These are phyloP conservation scores for Botrytis galanthina DNA, from an alignment of 2,329 filamentous ascomycete genomes.

Conservation along the genomic window DNA sequence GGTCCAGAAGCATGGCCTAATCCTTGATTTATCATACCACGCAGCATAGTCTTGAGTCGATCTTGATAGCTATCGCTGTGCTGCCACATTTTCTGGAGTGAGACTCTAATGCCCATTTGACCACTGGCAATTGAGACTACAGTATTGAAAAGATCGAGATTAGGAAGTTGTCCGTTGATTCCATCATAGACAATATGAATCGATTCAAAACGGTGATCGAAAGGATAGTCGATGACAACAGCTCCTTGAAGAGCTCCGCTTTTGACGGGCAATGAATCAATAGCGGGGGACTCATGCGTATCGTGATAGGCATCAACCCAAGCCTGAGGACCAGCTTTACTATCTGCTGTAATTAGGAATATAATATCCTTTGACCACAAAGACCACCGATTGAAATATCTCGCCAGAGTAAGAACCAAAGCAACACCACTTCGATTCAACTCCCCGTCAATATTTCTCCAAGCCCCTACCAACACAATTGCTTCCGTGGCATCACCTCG, in stretches of 20 bases:
- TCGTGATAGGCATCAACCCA: conserved; percentile 99
- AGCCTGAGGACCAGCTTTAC: conserved; percentile 84
- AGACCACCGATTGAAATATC: conserved; percentile 97
- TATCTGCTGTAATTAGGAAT: conserved; percentile 84
- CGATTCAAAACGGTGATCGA: conserved; percentile 78
- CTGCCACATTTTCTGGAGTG: conserved; percentile 80
- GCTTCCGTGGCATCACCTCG: conserved; percentile 96
- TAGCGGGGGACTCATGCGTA: conserved; percentile 67
- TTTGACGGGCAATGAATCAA: conserved; percentile 80
- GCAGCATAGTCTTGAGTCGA: conserved; percentile 81
- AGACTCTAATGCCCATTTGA: conserved; percentile 86
- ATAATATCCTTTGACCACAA: conserved; percentile 99
- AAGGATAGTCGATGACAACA: conserved; percentile 89
- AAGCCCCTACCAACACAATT: conserved; percentile 86
- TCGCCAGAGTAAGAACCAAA: conserved; percentile 78
- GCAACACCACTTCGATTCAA: conserved; percentile 86
- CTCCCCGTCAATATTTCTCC: conserved; percentile 75
- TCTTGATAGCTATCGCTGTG: conserved; percentile 76
- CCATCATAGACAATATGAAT: conserved; percentile 94
- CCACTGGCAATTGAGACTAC: conserved; percentile 82
- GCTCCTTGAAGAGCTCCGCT: conserved; percentile 91
- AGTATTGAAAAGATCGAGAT: conserved; percentile 93
- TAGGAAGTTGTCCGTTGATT: conserved; percentile 91
- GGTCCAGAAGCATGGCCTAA: conserved; percentile 85
- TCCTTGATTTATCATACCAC: conserved; percentile 90